Evolutionary conservation across 495 filamentous ascomycete genomes (phyloP).

Genomic region (Evansstolkia leycettana): DNA sequence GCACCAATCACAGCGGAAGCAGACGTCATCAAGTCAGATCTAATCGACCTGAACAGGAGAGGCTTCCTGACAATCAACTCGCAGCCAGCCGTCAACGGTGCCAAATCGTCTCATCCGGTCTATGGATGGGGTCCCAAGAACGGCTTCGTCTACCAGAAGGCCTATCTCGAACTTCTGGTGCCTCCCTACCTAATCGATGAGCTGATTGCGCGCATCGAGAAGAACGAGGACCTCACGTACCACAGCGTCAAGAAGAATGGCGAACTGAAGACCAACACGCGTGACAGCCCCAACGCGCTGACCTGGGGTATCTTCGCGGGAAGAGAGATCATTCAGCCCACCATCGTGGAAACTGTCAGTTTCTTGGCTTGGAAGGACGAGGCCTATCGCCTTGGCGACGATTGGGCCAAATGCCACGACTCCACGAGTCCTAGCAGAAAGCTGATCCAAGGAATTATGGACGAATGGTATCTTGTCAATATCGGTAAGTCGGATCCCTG

Average conservation of each 20-base stretch:
- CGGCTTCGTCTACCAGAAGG: conserved; percentile 97
- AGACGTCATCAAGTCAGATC: conserved; percentile 56
- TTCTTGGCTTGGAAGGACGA: conserved; percentile 99
- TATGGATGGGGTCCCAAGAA: conserved; percentile 92
- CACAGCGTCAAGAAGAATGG: conserved; percentile 79
- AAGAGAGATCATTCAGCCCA: conserved; percentile 97
- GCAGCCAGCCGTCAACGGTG: conserved; percentile 90
- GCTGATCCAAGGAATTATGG: conserved; percentile 72
- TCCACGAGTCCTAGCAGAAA: conserved; percentile 66
- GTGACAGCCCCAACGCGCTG: conserved; percentile 80
- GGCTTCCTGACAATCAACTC: conserved; percentile 96
- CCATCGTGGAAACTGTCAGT: conserved; percentile 95
- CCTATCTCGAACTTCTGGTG: conserved; percentile 86
- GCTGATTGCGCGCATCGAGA: conserved; percentile 66
- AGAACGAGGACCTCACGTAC: conserved; percentile 74
- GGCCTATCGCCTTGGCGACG: conserved; percentile 79
- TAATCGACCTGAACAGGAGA: conserved; percentile 70
- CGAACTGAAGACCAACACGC: conserved; percentile 72
- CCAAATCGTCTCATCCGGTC: conserved; percentile 71
- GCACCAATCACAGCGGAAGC: conserved; percentile 72
- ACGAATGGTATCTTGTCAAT: conserved; percentile 86
- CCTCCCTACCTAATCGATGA: conserved; percentile 66
- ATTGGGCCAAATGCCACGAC: conserved; percentile 89
- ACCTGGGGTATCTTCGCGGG: conserved; percentile 99
- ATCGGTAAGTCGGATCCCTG: conserved; percentile 57